phyloP scores from a whole-genome alignment of 2,329 filamentous ascomycete species.

The Clonostachys rhizophaga region DNA sequence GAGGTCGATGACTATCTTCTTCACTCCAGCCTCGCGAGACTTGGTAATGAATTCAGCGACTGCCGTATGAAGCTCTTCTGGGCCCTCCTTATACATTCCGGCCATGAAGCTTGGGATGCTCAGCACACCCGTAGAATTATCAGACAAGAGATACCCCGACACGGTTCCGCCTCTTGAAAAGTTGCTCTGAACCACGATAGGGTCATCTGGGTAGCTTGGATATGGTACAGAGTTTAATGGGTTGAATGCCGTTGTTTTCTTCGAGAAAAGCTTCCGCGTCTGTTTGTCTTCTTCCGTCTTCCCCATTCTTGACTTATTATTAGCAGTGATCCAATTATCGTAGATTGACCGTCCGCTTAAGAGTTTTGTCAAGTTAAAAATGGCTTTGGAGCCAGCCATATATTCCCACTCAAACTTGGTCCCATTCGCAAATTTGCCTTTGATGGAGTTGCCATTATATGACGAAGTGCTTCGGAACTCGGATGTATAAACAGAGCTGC shows the following conservation, averaged over 20 bases:
- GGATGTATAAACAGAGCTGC: too few species aligned
- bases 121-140: not conserved
- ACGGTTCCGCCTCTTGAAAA: conserved; percentile 3
- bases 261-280: too few species aligned
- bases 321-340: too few species aligned
- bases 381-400: too few species aligned
- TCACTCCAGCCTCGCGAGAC: conserved; percentile 37
- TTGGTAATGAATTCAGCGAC: conserved; percentile 9
- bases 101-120: conserved; percentile 15
- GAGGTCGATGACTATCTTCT: conserved; percentile 60
- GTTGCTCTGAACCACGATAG: not conserved
- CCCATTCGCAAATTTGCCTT: too few species aligned
- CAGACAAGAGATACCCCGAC: conserved; percentile 12
- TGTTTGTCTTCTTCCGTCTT: conserved; percentile 15
- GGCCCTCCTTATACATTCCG: conserved; percentile 26
- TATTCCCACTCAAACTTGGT: too few species aligned
- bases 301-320: too few species aligned
- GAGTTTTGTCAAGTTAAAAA: not conserved
- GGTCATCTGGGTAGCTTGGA: not conserved
- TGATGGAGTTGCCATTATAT: too few species aligned
- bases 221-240: not conserved
- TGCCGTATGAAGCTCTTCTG: conserved; percentile 24
- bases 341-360: conserved; percentile 25
- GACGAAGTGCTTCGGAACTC: too few species aligned
- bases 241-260: too few species aligned